Conservation (phyloP, 2,329 filamentous ascomycete genomes). For the Diaporthe vexans region DNA sequence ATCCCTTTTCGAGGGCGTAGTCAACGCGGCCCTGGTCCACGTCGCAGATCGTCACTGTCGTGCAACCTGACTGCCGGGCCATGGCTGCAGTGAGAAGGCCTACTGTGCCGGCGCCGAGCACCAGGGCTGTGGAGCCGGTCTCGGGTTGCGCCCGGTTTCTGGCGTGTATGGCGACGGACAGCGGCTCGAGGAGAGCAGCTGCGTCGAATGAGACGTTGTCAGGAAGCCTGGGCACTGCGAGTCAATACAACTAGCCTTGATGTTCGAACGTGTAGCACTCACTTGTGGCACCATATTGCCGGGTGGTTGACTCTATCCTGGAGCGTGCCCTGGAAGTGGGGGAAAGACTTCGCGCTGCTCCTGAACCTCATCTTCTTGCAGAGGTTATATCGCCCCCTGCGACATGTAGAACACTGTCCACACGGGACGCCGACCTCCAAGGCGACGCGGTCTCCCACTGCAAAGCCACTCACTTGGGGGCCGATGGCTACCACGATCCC, state of each 20-base stretch:
- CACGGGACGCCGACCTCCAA: conserved; percentile 71
- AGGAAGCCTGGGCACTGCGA: conserved; percentile 61
- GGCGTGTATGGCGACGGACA: conserved; percentile 74
- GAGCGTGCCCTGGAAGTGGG: conserved; percentile 74
- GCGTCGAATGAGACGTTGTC: conserved; percentile 70
- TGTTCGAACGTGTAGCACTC: conserved; percentile 44
- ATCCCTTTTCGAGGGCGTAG: conserved; percentile 70
- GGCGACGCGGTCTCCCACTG: conserved; percentile 69
- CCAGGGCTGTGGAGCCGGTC: conserved; percentile 69
- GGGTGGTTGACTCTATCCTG: conserved; percentile 75
- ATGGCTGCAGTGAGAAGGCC: conserved; percentile 74
- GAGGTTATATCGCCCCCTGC: conserved; percentile 71
- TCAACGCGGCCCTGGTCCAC: conserved; percentile 71
- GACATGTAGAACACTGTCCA: conserved; percentile 64
- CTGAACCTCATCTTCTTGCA: conserved; percentile 74
- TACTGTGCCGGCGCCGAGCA: conserved; percentile 75
- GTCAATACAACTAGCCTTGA: conserved; percentile 42
- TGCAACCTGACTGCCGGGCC: conserved; percentile 72
- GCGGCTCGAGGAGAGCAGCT: conserved; percentile 72
- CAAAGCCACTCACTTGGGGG: conserved; percentile 65
- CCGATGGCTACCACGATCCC: conserved; percentile 71
- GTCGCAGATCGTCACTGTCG: conserved; percentile 72
- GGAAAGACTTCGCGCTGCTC: conserved; percentile 73
- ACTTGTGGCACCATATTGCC: conserved; percentile 74
- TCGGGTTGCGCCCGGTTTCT: conserved; percentile 64